These are phyloP conservation scores for Colletotrichum tofieldiae DNA, from an alignment of 2,329 filamentous ascomycete species.

Conservation along the genomic window DNA sequence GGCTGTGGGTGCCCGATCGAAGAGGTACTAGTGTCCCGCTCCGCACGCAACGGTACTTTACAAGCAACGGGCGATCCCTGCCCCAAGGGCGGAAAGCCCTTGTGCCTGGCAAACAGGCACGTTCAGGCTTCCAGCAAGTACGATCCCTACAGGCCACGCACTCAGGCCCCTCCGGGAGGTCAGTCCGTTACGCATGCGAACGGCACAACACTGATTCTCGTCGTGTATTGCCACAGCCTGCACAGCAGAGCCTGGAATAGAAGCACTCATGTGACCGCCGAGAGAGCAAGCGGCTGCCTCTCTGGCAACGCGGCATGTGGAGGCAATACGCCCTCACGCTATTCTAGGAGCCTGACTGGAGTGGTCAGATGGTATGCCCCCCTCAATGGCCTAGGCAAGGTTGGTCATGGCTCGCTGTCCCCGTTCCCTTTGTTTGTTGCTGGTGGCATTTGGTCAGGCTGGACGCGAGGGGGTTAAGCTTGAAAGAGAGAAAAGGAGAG, in stretches of 20 bases:
- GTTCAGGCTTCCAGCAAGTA: conserved; percentile 25
- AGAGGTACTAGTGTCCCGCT: conserved; percentile 32
- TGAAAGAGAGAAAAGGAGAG: conserved; percentile 1
- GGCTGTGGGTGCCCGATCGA: conserved; percentile 3
- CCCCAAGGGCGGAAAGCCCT: conserved; percentile 5
- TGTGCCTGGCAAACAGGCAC: conserved; percentile 33
- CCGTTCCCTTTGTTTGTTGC: conserved; percentile 26
- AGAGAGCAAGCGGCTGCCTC: conserved; percentile 3
- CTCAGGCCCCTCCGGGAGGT: background rate
- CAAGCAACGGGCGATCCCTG: conserved; percentile 24
- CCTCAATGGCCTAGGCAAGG: conserved; percentile 9
- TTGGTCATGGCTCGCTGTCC: conserved; percentile 11
- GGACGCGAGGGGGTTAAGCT: conserved; percentile 15
- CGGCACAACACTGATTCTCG: conserved; percentile 3
- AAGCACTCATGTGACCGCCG: conserved; percentile 21
- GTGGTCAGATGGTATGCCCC: conserved; percentile 31
- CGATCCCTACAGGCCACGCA: conserved; percentile 40
- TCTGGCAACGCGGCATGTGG: conserved; percentile 12
- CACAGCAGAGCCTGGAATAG: conserved; percentile 12
- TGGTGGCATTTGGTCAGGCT: background rate
- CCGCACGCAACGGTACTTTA: conserved; percentile 32
- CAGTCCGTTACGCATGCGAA: conserved; percentile 13
- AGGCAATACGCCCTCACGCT: conserved; percentile 14
- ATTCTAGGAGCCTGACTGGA: conserved; percentile 13
- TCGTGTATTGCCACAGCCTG: background rate